Conservation (phyloP, 257 asterid genomes). For the Schizonepeta tenuifolia region DNA sequence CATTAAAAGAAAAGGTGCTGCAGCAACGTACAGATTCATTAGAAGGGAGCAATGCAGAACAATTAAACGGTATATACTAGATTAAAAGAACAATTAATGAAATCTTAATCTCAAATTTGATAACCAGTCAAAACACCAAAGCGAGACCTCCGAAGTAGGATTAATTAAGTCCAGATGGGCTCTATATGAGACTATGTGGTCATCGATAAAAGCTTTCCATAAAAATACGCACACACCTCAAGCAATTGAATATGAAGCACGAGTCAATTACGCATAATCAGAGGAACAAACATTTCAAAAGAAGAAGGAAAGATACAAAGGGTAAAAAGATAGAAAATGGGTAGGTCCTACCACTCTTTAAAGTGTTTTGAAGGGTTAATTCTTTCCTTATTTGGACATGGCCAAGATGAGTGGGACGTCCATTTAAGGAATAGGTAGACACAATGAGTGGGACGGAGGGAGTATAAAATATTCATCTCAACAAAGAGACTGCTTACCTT, state of each 20-base stretch:
- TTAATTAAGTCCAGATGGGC: slow-evolving; percentile 10
- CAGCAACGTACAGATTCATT: not conserved
- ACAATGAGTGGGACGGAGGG: too few species aligned
- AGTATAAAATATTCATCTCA: not conserved
- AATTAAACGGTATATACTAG: not conserved
- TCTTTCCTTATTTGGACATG: too few species aligned
- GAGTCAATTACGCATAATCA: not conserved
- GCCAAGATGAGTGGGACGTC: too few species aligned
- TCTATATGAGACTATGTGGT: not conserved
- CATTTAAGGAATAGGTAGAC: too few species aligned
- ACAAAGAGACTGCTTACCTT: slow-evolving; percentile 55
- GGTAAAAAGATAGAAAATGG: too few species aligned
- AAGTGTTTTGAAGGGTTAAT: too few species aligned
- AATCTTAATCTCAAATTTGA: not conserved
- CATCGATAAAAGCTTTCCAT: not conserved
- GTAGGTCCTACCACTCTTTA: too few species aligned
- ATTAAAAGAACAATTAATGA: slow-evolving; percentile 1
- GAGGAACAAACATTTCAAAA: slow-evolving; percentile 1
- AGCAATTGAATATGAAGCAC: not conserved
- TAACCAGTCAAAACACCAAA: slow-evolving; percentile 6
- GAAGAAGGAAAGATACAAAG: not conserved
- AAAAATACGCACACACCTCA: not conserved
- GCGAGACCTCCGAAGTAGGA: not conserved
- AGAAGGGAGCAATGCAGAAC: not conserved
- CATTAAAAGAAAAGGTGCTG: not conserved